phyloP scores from a whole-genome alignment of 225 moss, liverwort and hornwort species.

The Thuidium tamariscinum region DNA sequence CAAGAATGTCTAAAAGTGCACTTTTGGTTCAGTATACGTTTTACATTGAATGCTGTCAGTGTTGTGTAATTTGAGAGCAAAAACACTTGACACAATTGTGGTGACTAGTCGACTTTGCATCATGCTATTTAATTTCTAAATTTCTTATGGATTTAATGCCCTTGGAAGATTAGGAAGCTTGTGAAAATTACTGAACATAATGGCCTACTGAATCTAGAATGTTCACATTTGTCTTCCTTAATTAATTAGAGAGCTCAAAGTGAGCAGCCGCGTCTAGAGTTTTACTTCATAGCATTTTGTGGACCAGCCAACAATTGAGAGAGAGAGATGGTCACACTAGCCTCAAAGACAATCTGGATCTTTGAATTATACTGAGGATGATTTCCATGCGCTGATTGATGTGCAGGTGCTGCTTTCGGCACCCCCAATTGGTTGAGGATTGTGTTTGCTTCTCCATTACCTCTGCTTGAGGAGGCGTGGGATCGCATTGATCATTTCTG shows the following conservation, averaged over 20 bases:
- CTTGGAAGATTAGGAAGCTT: neutral
- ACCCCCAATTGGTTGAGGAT: conserved; percentile 60
- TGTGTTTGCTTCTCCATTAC: conserved; percentile 60
- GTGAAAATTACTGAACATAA: neutral
- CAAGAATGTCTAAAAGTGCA: no score
- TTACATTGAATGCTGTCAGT: no score
- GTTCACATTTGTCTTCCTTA: neutral
- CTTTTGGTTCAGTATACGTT: no score
- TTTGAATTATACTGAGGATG: neutral
- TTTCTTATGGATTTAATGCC: neutral
- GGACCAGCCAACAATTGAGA: no score
- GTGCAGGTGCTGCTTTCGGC: conserved; percentile 67
- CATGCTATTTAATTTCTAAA: no score
- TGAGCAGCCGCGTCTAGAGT: neutral
- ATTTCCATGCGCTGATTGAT: neutral
- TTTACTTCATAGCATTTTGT: neutral
- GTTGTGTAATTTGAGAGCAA: no score
- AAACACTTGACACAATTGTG: no score
- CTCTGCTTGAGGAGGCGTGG: conserved; percentile 59
- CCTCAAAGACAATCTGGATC: no score
- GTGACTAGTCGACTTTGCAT: no score
- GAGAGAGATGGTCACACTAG: no score
- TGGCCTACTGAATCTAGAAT: neutral
- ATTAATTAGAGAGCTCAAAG: neutral
- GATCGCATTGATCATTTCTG: conserved; percentile 77